A percentile compares a stretch with the other conserved stretches of the same genome.
phyloP scores from a whole-genome alignment of 768 basidiomycete genomes.

The Boletales sp. region DNA sequence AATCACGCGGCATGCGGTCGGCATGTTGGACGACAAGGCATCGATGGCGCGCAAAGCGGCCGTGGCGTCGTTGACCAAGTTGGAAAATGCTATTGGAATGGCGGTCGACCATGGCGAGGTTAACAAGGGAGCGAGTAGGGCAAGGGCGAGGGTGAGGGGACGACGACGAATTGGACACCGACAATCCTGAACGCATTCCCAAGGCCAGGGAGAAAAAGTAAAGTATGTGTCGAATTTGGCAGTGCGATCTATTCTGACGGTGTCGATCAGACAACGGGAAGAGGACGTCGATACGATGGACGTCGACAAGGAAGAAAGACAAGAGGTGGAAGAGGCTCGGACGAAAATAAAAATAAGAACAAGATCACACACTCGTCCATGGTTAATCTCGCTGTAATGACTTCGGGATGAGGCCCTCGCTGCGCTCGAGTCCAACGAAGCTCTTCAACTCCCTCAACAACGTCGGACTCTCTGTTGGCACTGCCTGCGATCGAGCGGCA shows the following conservation, averaged over 20 bases:
- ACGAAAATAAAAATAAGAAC: conserved; percentile 40
- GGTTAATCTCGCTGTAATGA: conserved; percentile 65
- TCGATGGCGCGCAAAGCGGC: conserved; percentile 84
- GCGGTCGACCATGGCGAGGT: no score
- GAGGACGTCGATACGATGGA: conserved; percentile 53
- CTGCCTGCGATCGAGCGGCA: conserved; percentile 29
- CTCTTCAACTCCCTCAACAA: conserved; percentile 80
- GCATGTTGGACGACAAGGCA: conserved; percentile 85
- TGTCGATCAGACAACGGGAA: conserved; percentile 16
- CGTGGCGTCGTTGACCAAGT: conserved; percentile 61
- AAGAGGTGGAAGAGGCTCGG: conserved; percentile 4
- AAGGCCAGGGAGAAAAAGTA: conserved; percentile 23
- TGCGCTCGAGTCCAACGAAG: conserved; percentile 60
- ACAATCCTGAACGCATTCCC: conserved; percentile 20
- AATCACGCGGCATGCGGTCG: conserved; percentile 73
- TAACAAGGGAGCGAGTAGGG: no score
- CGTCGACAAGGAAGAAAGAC: conserved; percentile 36
- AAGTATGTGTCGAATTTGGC: conserved; percentile 7
- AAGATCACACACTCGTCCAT: conserved; percentile 64
- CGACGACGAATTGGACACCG: conserved; percentile 33
- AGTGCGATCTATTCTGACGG: conserved; percentile 8
- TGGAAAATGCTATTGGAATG: no score
- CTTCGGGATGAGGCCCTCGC: conserved; percentile 69
- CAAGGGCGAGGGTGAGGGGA: conserved; percentile 10
- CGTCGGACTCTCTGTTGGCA: conserved; percentile 62